Conservation (phyloP, 805 yeast species). For the Myxozyma neglecta region DNA sequence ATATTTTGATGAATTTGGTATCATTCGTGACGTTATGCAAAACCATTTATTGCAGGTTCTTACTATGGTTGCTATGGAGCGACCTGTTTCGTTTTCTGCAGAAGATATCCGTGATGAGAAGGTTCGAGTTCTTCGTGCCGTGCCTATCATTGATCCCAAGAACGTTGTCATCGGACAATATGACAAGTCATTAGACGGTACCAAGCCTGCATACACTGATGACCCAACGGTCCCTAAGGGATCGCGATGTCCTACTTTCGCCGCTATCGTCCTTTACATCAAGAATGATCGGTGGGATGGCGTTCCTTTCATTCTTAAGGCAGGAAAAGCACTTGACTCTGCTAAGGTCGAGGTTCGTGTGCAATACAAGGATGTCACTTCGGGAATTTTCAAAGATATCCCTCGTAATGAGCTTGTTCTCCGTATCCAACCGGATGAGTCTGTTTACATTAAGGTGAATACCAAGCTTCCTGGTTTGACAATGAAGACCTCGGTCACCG, state of each 20-base stretch:
- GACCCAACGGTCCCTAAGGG: conserved; percentile 82
- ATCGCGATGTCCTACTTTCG: conserved; percentile 89
- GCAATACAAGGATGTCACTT: conserved; percentile 83
- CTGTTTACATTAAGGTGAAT: conserved; percentile 89
- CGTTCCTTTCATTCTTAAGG: conserved; percentile 92
- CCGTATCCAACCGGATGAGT: conserved; percentile 92
- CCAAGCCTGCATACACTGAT: conserved; percentile 86
- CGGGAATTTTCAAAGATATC: conserved; percentile 76
- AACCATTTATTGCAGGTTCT: conserved; percentile 92
- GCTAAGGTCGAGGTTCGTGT: conserved; percentile 93
- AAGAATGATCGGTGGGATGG: conserved; percentile 98
- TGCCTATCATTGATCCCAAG: conserved; percentile 62
- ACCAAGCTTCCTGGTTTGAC: conserved; percentile 91
- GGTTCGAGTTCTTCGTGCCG: conserved; percentile 84
- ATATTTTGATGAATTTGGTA: conserved; percentile 91
- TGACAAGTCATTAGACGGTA: conserved; percentile 76
- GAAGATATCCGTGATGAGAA: conserved; percentile 96
- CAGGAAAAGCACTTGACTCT: conserved; percentile 92
- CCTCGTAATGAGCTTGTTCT: conserved; percentile 92
- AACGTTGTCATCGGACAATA: conserved; percentile 88
- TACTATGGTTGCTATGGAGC: conserved; percentile 90
- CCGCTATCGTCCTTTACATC: conserved; percentile 77
- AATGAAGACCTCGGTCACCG: conserved; percentile 78
- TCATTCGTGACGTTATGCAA: conserved; percentile 97
- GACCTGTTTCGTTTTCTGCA: conserved; percentile 87